Conservation (phyloP, 2,329 filamentous ascomycete genomes). For the Calycina herbarum region DNA sequence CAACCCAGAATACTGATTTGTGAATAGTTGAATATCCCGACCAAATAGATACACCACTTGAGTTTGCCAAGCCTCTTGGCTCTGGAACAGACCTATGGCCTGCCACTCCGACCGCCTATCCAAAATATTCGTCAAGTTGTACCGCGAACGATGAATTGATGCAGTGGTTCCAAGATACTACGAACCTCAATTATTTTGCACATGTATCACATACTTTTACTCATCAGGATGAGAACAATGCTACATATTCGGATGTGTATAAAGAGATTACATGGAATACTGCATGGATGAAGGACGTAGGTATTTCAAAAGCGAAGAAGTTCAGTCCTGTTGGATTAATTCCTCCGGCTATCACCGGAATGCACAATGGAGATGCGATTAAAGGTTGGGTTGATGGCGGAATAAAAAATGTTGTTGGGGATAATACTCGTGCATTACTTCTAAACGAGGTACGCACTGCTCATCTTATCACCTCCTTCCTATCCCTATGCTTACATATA, state of each 20-base stretch:
- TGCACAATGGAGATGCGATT: constrained; percentile 64
- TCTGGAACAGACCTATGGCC: constrained; percentile 13
- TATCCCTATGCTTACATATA: background rate
- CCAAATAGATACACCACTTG: constrained; percentile 42
- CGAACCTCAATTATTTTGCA: constrained; percentile 53
- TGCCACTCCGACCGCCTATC: constrained; percentile 1
- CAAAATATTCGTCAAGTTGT: constrained; percentile 9
- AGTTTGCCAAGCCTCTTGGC: constrained; percentile 47
- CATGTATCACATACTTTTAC: constrained; percentile 63
- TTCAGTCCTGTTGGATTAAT: constrained; percentile 57
- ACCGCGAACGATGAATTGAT: constrained; percentile 38
- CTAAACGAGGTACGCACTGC: constrained; percentile 46
- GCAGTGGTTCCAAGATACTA: constrained; percentile 50
- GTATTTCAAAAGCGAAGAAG: constrained; percentile 45
- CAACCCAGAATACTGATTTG: background rate
- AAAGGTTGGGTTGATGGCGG: constrained; percentile 58
- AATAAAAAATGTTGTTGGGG: constrained; percentile 59
- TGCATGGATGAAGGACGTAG: constrained; percentile 55
- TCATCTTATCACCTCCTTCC: background rate
- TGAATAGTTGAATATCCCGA: constrained; percentile 15
- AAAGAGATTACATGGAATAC: constrained; percentile 62
- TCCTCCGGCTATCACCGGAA: constrained; percentile 61
- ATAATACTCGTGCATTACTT: constrained; percentile 57
- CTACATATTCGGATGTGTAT: constrained; percentile 55
- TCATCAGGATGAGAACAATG: constrained; percentile 58